Evolutionary conservation across 306 rosid species (phyloP).

Genomic region (Prunus kanzakura): DNA sequence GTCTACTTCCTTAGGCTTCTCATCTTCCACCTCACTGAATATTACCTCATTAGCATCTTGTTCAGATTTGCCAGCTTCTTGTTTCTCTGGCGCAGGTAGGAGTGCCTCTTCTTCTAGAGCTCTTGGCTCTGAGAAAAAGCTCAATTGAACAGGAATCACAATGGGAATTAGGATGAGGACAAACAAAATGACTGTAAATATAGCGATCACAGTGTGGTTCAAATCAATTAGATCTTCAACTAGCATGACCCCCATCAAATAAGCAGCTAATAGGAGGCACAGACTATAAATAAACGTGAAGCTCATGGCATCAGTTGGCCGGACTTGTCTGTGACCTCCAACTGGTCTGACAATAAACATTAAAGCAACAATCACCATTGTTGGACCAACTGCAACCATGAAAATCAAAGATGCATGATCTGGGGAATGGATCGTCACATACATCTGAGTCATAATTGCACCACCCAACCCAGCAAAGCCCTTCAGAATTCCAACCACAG

Average conservation of each 20-base stretch:
- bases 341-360: conserved; percentile 88
- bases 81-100: conserved; percentile 38
- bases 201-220: conserved; percentile 40
- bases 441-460: conserved; percentile 88
- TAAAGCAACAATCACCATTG: conserved; percentile 60
- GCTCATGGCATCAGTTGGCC: conserved; percentile 53
- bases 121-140: conserved; percentile 30
- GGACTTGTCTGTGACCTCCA: conserved; percentile 77
- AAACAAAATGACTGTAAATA: conserved; percentile 54
- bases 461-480: conserved; percentile 96
- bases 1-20: conserved; percentile 50
- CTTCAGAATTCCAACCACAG: conserved; percentile 86
- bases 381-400: conserved; percentile 88
- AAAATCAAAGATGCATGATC: conserved; percentile 72
- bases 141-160: conserved; percentile 56
- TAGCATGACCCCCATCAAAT: conserved; percentile 87
- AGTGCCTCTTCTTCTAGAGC: conserved; percentile 61
- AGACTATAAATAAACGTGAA: conserved; percentile 66
- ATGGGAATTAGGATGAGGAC: conserved; percentile 58
- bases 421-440: conserved; percentile 64
- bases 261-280: conserved; percentile 83
- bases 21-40: conserved; percentile 52
- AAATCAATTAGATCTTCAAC: conserved; percentile 63
- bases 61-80: conserved; percentile 41
- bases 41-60: conserved; percentile 46